phyloP scores from a whole-genome alignment of 2,329 filamentous ascomycete species.

The Monilinia polystroma region DNA sequence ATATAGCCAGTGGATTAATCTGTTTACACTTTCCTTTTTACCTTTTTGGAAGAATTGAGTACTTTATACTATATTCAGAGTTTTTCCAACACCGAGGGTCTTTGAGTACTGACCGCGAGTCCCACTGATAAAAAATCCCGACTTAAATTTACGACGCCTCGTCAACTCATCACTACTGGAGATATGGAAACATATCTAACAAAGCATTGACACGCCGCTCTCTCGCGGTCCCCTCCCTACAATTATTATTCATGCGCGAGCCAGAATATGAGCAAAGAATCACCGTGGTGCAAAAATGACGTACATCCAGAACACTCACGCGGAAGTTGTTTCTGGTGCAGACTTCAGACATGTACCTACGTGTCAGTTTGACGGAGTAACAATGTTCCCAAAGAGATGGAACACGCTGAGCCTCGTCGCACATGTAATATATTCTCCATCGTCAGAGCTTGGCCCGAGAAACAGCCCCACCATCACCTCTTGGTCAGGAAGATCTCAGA shows the following conservation, averaged over 20 bases:
- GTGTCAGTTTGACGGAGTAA: not conserved
- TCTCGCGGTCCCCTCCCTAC: no score
- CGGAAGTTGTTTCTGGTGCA: not conserved
- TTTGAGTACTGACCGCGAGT: no score
- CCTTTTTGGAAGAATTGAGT: not conserved
- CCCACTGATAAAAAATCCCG: not conserved
- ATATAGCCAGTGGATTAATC: not conserved
- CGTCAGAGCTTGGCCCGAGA: not conserved
- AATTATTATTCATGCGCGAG: not conserved
- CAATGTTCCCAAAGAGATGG: slow-evolving; percentile 12
- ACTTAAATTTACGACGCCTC: not conserved
- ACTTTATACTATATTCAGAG: not conserved
- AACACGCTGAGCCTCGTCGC: slow-evolving; percentile 7
- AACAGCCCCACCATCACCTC: slow-evolving; percentile 2
- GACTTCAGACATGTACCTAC: not conserved
- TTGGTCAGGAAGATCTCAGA: not conserved
- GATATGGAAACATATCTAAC: not conserved
- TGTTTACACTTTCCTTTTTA: not conserved
- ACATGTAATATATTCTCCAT: not conserved
- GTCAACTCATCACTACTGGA: no score
- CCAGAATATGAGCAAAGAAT: not conserved
- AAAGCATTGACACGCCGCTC: not conserved
- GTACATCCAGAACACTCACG: not conserved
- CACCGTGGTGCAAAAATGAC: not conserved
- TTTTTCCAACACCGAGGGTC: no score